Evolutionary conservation across 805 yeast genomes (phyloP), one percentile per base, ranked within the genome.

Genomic region (Myxozyma udenii): DNA sequence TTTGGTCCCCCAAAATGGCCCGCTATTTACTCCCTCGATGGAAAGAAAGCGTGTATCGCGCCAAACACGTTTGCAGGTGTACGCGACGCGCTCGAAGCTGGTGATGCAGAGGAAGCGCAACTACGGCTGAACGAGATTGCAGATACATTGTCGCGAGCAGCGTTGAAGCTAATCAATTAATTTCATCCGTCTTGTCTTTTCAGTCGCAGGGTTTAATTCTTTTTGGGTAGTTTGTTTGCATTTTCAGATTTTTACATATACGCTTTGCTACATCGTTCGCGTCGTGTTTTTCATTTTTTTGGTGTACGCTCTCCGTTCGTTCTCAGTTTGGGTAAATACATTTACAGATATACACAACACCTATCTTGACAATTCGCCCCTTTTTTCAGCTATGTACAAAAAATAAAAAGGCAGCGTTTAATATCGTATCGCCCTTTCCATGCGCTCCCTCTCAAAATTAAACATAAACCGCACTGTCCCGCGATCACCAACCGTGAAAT

Each of bases 1-100:
- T 80, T 80, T 66, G 96, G 96, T 0, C 84, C 85, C 4, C 81
- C 85, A 43, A 64, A 75, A 45, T 70, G 75, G 62, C 78, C 81
- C 4, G 87, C 88, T 0, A 73, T 73, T 9, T 28, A 9, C 33
- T 66, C 48, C 11, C 64, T 63, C 2, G 68, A 68, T 12, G 21
- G 32, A 16, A 21, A 26, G 7, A 22, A 24, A 14, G 21, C 21
- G 14, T 38, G 37, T 16, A 25, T 21, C 68, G 53, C 53, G 3
- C 16, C 52, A 12, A 55, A 55, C 19, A 75, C 85, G 1, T 88
- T 85, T 64, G 96, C 97, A 0, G 77, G 78, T 3, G 76, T 89
- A 1, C 75, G 95, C 55, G 95, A 89, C 63, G 81, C 79, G 0
- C 64, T 87, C 11, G 72, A 71, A 39, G 65, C 65, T 1, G 71